phyloP scores from a whole-genome alignment of 352 stramenopile genomes.

The Peronospora destructor region DNA sequence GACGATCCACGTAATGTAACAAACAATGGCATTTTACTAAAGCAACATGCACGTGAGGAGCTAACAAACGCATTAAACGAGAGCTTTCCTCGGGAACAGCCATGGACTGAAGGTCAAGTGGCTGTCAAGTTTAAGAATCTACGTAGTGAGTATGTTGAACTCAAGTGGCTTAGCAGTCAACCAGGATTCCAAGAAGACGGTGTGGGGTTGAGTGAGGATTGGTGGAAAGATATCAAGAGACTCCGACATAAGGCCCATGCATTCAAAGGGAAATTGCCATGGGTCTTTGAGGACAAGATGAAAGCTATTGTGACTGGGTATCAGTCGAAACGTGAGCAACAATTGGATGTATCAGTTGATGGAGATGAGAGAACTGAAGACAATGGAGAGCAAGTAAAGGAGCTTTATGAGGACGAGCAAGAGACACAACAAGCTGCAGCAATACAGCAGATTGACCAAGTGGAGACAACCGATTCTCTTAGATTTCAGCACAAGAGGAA shows the following conservation, averaged over 20 bases:
- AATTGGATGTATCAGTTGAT: too few relatives aligned
- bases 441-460: not conserved
- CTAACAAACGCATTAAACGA: slow-evolving; percentile 43
- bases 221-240: slow-evolving; percentile 41
- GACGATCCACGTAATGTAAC: slow-evolving; percentile 39
- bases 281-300: slow-evolving; percentile 43
- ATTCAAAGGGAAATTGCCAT: slow-evolving; percentile 55
- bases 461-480: not conserved
- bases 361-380: not conserved
- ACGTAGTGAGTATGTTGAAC: slow-evolving; percentile 43
- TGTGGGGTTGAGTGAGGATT: slow-evolving; percentile 33
- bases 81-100: slow-evolving; percentile 26
- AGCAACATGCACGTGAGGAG: slow-evolving; percentile 34
- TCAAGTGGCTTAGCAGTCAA: slow-evolving; percentile 41
- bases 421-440: not conserved
- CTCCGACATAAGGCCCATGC: slow-evolving; percentile 40
- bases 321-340: not conserved
- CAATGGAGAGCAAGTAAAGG: not conserved
- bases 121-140: slow-evolving; percentile 66
- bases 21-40: slow-evolving; percentile 41
- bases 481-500: slow-evolving; percentile 14
- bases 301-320: slow-evolving; percentile 29
- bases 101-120: slow-evolving; percentile 50
- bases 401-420: not conserved
- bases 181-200: slow-evolving; percentile 36